phyloP scores from a whole-genome alignment of 805 yeast genomes.

The Candida maris region DNA sequence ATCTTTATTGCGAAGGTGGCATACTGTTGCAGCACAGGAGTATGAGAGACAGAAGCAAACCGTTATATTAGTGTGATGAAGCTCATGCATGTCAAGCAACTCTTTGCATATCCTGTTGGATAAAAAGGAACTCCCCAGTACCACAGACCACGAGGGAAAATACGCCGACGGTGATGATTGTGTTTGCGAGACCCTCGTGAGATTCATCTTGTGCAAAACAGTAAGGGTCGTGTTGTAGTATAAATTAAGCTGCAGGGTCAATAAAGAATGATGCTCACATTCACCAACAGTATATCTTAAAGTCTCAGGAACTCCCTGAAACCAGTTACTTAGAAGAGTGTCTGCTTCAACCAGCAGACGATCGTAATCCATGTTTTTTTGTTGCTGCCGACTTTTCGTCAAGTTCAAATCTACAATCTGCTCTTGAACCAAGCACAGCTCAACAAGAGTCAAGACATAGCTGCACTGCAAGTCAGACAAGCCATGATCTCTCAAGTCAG shows the following conservation, averaged over 20 bases:
- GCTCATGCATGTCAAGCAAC: constrained; percentile 3
- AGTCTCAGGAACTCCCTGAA: constrained; percentile 55
- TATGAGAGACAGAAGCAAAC: constrained; percentile 6
- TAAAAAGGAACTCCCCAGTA: constrained; percentile 7
- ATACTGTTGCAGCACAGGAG: constrained; percentile 10
- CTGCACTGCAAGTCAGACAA: constrained; percentile 9
- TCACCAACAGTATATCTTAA: constrained; percentile 53
- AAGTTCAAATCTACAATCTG: constrained; percentile 6
- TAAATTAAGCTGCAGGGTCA: constrained; percentile 54
- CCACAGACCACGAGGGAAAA: constrained; percentile 14
- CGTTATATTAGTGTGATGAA: constrained; percentile 4
- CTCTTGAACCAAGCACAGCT: constrained; percentile 5
- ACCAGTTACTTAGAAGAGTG: constrained; percentile 71
- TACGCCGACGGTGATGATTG: constrained; percentile 2
- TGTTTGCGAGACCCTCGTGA: constrained; percentile 32
- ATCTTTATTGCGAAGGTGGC: constrained; percentile 8
- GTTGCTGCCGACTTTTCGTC: not conserved
- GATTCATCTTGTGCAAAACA: constrained; percentile 63
- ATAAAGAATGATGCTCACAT: constrained; percentile 34
- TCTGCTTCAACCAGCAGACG: constrained; percentile 33
- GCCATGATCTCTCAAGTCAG: constrained; percentile 10
- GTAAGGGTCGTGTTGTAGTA: constrained; percentile 67
- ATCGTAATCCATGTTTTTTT: not conserved
- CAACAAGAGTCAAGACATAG: constrained; percentile 4
- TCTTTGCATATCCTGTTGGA: constrained; percentile 4